Evolutionary conservation across 1,284 basidiomycete species (phyloP).

Genomic region (Cystobasidiaceae sp.): DNA sequence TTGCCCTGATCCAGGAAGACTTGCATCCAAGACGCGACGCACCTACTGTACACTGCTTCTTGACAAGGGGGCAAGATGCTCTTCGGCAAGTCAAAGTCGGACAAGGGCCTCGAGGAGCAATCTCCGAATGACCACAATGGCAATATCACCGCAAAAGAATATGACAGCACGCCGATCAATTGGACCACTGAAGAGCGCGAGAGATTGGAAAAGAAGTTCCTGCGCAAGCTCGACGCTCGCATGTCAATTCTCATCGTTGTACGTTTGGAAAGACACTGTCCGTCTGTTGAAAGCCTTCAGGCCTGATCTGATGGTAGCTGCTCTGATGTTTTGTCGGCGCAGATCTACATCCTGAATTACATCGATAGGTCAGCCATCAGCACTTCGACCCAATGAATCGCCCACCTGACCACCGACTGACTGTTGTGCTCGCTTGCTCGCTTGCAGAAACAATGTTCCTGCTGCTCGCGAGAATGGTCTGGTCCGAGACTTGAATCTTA

Average conservation of each 20-base stretch:
- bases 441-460: constrained; percentile 45
- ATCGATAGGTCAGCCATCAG: constrained; percentile 35
- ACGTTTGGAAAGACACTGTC: too few species aligned
- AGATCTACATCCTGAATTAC: constrained; percentile 44
- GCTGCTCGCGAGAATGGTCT: constrained; percentile 55
- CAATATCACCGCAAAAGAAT: constrained; percentile 1
- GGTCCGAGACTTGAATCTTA: constrained; percentile 56
- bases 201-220: constrained; percentile 48
- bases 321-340: constrained; percentile 32
- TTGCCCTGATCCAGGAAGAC: too few species aligned
- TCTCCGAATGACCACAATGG: not conserved
- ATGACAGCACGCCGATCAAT: constrained; percentile 10
- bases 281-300: constrained; percentile 55
- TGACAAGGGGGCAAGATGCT: too few species aligned
- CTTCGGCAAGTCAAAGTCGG: not conserved
- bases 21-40: too few species aligned
- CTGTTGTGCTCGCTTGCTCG: too few species aligned
- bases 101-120: constrained; percentile 1
- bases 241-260: constrained; percentile 59
- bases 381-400: too few species aligned
- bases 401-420: too few species aligned
- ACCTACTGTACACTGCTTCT: too few species aligned
- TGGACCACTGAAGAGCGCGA: constrained; percentile 12
- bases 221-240: constrained; percentile 55
- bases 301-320: too few species aligned